Evolutionary conservation across 495 filamentous ascomycete genomes (phyloP), one percentile per base, ranked within the genome.

Genomic region (Penicillium longicatenatum): DNA sequence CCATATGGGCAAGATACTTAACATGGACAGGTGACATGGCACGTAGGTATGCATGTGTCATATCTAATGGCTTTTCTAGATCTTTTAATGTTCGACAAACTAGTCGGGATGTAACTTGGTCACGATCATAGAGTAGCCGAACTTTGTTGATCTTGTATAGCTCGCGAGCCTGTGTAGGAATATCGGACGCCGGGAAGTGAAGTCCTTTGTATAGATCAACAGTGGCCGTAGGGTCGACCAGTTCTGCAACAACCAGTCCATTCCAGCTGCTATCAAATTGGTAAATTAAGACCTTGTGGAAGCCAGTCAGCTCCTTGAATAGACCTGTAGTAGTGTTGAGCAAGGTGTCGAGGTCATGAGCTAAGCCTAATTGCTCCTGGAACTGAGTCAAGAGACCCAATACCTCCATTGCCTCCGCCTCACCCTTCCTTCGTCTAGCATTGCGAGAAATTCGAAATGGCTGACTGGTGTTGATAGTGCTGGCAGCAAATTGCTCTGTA

Each of bases 261-360:
- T 96, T 96, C 77, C 86, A 93, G 3, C 77, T 68, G 44, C 84
- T 78, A 68, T 98, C 93, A 59, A 97, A 98, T 63, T 95, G 92
- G 69, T 96, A 97, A 16, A 98, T 82, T 88, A 97, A 89, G 14
- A 96, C 89, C 3, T 92, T 89, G 63, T 96, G 91, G 63, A 97
- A 98, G 0, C 93, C 92, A 0, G 91, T 96, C 30, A 98, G 70
- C 58, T 97, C 92, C 65, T 95, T 76, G 4, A 75, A 71, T 4
- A 77, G 55, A 1, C 75, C 70, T 0, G 71, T 61, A 0, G 74
- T 69, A 1, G 63, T 72, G 21, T 77, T 70, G 16, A 78, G 53
- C 1, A 78, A 59, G 87, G 92, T 60, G 88, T 96, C 73, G 4
- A 76, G 41, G 39, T 55, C 69, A 33, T 70, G 48, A 6, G 74